These are phyloP conservation scores for Diutina ranongensis DNA, from an alignment of 1,139 yeast genomes.

Conservation along the genomic window DNA sequence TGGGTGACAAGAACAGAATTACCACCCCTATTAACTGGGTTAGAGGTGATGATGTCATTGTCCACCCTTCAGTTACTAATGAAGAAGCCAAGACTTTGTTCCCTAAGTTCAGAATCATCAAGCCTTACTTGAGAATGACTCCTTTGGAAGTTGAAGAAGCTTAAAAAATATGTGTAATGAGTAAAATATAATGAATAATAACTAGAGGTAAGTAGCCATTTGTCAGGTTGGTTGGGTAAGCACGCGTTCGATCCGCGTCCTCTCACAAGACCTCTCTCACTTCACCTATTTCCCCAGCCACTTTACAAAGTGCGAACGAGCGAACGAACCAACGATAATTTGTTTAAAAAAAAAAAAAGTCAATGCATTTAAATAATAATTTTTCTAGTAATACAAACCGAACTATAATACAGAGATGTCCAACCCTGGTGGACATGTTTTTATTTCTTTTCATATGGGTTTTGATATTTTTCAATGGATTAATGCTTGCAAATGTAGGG, in stretches of 20 bases:
- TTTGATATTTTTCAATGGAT: too few species aligned
- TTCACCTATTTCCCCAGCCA: too few species aligned
- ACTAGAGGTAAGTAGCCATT: too few species aligned
- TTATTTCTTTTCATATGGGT: not conserved
- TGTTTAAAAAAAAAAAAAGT: too few species aligned
- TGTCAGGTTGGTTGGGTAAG: too few species aligned
- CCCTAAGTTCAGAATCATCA: slow-evolving; percentile 67
- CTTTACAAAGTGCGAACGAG: too few species aligned
- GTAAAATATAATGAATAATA: not conserved
- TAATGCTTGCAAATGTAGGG: too few species aligned
- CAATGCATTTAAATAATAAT: too few species aligned
- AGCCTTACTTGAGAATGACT: slow-evolving; percentile 48
- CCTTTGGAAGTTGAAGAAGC: slow-evolving; percentile 6
- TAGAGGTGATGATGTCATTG: slow-evolving; percentile 69
- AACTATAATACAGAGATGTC: not conserved
- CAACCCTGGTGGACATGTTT: not conserved
- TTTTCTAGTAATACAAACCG: slow-evolving; percentile 5
- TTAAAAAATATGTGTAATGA: slow-evolving; percentile 1
- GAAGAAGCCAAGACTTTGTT: slow-evolving; percentile 63
- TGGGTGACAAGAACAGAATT: slow-evolving; percentile 57
- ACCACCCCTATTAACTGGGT: slow-evolving; percentile 85
- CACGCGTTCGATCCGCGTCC: not conserved
- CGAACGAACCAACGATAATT: too few species aligned
- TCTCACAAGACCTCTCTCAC: not conserved
- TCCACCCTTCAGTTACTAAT: slow-evolving; percentile 61